Evolutionary conservation across 352 stramenopile genomes (phyloP).

Genomic region (Aphanomyces euteiches): DNA sequence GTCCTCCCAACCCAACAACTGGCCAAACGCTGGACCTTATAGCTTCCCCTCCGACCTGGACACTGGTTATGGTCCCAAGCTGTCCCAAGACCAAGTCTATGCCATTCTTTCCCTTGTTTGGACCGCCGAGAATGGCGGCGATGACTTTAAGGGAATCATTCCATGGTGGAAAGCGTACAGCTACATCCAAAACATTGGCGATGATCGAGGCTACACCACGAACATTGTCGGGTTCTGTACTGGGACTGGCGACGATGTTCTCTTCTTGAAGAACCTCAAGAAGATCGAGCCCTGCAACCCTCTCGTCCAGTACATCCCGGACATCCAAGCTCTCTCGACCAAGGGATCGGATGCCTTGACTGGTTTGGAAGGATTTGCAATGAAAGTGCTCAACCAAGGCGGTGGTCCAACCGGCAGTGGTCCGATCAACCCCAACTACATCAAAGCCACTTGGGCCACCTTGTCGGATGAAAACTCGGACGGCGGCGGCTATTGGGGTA

Average conservation of each 20-base stretch:
- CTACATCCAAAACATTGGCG: conserved; percentile 20
- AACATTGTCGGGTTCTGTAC: conserved; percentile 17
- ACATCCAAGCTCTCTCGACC: background rate
- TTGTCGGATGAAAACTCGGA: background rate
- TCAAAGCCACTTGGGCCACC: conserved; percentile 10
- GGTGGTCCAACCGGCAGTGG: conserved; percentile 10
- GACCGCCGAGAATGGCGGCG: background rate
- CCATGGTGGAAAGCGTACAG: conserved; percentile 14
- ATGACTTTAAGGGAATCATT: background rate
- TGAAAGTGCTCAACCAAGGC: background rate
- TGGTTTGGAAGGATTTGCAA: conserved; percentile 13
- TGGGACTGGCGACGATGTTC: background rate
- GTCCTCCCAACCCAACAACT: background rate
- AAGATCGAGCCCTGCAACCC: conserved; percentile 10
- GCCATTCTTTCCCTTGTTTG: conserved; percentile 15
- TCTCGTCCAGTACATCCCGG: conserved; percentile 7
- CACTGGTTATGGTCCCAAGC: background rate
- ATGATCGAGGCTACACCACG: conserved; percentile 9
- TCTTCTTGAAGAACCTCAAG: background rate
- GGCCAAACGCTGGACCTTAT: conserved; percentile 1
- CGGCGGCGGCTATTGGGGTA: conserved; percentile 10
- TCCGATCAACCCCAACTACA: conserved; percentile 15
- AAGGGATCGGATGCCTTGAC: background rate
- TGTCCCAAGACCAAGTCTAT: conserved; percentile 10
- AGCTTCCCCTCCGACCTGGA: conserved; percentile 10